Evolutionary conservation across 2,329 filamentous ascomycete species (phyloP), one percentile per base, ranked within the genome.

Genomic region (Celoporthe dispersa): DNA sequence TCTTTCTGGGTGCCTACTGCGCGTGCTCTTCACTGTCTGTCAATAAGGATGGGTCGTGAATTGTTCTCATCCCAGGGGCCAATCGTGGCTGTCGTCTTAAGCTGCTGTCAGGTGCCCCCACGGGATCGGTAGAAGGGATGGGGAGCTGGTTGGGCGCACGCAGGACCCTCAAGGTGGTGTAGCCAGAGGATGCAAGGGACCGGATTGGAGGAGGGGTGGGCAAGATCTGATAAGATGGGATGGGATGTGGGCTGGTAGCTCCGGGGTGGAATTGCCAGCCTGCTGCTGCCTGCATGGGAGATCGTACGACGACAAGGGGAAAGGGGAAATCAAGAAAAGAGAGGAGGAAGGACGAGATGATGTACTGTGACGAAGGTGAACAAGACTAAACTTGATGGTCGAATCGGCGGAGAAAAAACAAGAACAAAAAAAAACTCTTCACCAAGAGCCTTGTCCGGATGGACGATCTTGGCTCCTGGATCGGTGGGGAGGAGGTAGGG

Each of bases 391-490:
- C 44, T n/a, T 48, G 19, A n/a, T 48, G 37, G 37, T 25, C n/a
- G 35, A 63, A 44, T 44, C n/a, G 41, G 5, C 9, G 19, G 25
- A n/a, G 51, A 22, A 25, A 16, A 9, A 8, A n/a, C n/a, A n/a
- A n/a, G n/a, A n/a, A n/a, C n/a, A n/a, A n/a, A n/a, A 4, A 33
- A 64, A 64, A 64, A 44, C 39, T 64, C 62, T 64, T 64, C 62
- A 64, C 16, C 22, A 37, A 22, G 57, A 51, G 62, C 60, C 60
- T n/a, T 63, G 60, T n/a, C n/a, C 41, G 39, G 62, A 64, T 33
- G 39, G 62, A 31, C 41, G 62, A 48, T 64, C 62, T 64, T 64
- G 62, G 62, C 62, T 64, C 62, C 62, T 64, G 39, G 39, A 48
- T 64, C 62, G 62, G 62, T 64, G 62, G 62, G 62, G 62, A 25